Conservation (phyloP, 768 basidiomycete species). For the Leucosporidium creatinivorum region DNA sequence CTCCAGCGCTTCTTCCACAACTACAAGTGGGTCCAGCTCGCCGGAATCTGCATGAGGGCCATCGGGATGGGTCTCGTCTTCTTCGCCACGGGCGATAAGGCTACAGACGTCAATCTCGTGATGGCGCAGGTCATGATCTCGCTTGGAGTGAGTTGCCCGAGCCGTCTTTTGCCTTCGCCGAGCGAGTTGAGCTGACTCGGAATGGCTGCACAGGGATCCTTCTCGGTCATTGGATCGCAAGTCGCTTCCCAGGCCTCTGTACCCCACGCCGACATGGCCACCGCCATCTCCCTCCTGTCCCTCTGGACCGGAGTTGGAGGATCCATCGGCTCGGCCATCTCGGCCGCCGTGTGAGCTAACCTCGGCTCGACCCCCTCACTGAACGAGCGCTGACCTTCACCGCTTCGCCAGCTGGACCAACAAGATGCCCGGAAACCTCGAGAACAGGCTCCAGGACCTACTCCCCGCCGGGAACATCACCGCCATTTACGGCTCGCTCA, state of each 20-base stretch:
- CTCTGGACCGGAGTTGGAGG: constrained; percentile 42
- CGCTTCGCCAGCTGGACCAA: not conserved
- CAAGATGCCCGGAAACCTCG: not conserved
- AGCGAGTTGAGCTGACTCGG: not conserved
- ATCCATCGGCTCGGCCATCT: constrained; percentile 40
- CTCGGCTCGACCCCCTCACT: too few species aligned
- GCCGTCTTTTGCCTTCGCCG: not conserved
- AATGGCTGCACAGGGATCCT: constrained; percentile 4
- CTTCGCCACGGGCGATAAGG: not conserved
- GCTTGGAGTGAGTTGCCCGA: not conserved
- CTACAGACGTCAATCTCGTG: not conserved
- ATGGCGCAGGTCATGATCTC: not conserved
- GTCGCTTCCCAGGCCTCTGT: constrained; percentile 43
- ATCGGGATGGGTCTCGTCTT: constrained; percentile 23
- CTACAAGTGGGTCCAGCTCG: constrained; percentile 41
- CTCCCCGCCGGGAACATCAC: not conserved
- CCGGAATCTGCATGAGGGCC: constrained; percentile 37
- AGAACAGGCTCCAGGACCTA: not conserved
- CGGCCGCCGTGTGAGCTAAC: not conserved
- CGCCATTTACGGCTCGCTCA: not conserved
- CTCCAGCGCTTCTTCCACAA: constrained; percentile 38
- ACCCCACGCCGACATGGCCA: constrained; percentile 43
- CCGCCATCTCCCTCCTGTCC: constrained; percentile 40
- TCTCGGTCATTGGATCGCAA: constrained; percentile 41
- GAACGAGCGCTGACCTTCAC: too few species aligned